Evolutionary conservation across 2,329 filamentous ascomycete species (phyloP), one percentile per base, ranked within the genome.

Genomic region (Botrytis fragariae): DNA sequence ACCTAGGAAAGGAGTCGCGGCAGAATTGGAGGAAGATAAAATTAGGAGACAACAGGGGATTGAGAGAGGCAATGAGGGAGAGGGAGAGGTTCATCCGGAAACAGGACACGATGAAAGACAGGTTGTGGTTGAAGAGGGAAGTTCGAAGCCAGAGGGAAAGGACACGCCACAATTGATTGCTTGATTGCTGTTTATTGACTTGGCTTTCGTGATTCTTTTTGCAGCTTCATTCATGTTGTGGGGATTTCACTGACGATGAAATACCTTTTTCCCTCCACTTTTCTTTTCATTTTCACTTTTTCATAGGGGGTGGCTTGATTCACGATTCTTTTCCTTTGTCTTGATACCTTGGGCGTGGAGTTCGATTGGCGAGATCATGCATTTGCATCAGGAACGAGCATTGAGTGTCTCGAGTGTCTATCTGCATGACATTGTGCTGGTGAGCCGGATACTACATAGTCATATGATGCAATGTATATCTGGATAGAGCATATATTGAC

Each of bases 1-100:
- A 86, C 54, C 63, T 18, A 60, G 71, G 32, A 57, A 59, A 29
- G 48, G 48, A 10, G 37, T 72, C 4, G 35, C 63, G 37, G 25
- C 32, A 12, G 51, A 69, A 22, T 57, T 72, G n/a, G 71, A 59
- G 16, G 67, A 69, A 25, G 69, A 64, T 14, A 54, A 45, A 32
- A 18, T 70, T 12, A 62, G 18, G 44, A 51, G 42, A 39, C 25
- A 64, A 25, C 22, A 51, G 20, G 59, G n/a, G 32, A 42, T 64
- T 54, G 25, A 44, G 9, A 18, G 32, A 22, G 9, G 22, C n/a
- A 1, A 32, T 22, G 57, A 59, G 18, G 57, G 29, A 22, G 35
- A 68, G 37, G 62, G 4, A 29, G 48, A 44, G 14, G 22, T 57
- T 68, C 25, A 68, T 54, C 25, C 35, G 2, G 9, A 29, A 10